Base-by-base conservation (phyloP, 1,139 yeast genomes). In the Zygotorulaspora mrakii region DNA sequence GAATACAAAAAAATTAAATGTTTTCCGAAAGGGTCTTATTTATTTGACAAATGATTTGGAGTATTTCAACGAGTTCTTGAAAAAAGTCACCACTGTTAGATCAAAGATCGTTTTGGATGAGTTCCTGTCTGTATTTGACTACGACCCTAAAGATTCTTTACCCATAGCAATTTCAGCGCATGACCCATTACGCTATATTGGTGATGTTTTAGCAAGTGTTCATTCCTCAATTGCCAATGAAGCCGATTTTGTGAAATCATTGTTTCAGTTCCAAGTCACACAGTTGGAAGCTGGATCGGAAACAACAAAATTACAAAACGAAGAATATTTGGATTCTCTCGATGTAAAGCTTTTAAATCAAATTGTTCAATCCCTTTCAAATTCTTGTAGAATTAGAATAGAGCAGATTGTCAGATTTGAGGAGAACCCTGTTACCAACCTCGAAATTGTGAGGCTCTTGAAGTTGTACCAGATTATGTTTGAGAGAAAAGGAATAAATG, bases 151-250 rank as follows among this genome's bases (percentile, higher is more conserved):
- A 2, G 48, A 53, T 11, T 57, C 56, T 13, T 55, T 51, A 27
- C 84, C 89, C 1, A 68, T 86, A 16, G 73, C 76, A 33, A 66
- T 82, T 35, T 74, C 82, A 8, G 82, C 89, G 0, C 85, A 82
- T 58, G 96, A 91, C 61, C 86, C 96, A 1, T 68, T 79, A 13
- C 70, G 95, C 43, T 88, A 80, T 52, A 72, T 86, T 13, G 95
- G 97, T 18, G 97, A 88, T 59, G 73, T 91, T 22, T 66, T 91
- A 33, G 98, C 98, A 0, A 85, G 86, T 67, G 73, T 89, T 10
- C 97, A 94, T 57, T 77, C 94, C 0, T 74, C 87, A n/a, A 80
- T 89, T 24, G 95, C 88, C 4, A 85, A 86, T 61, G 98, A 94
- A 61, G 73, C 79, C 26, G 98, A 94, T 57, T 72, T 82, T 25